Evolutionary conservation across 2,329 filamentous ascomycete species (phyloP).

Genomic region (Cercospora citrullina): DNA sequence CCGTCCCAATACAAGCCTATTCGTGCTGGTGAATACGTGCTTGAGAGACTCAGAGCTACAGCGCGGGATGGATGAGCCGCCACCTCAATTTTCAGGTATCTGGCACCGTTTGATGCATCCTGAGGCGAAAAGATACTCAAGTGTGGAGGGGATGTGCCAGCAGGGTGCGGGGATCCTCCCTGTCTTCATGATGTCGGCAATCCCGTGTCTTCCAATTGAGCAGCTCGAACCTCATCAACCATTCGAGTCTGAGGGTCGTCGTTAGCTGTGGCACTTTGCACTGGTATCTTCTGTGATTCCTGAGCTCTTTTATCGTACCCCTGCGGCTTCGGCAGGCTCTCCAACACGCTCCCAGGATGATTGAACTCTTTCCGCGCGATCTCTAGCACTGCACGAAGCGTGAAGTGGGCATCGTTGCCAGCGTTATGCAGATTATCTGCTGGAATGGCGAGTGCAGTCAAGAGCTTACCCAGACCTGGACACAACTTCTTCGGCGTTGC

Average conservation of each 20-base stretch:
- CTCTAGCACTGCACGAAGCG: constrained; percentile 21
- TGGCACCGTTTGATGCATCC: neutral
- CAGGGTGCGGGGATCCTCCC: neutral
- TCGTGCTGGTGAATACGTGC: constrained; percentile 42
- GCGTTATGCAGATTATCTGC: constrained; percentile 21
- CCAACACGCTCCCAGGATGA: neutral
- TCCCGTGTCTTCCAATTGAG: neutral
- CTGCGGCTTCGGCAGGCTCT: neutral
- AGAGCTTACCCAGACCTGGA: constrained; percentile 56
- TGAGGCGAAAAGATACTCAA: neutral
- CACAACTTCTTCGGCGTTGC: constrained; percentile 57
- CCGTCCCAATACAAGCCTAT: constrained; percentile 39
- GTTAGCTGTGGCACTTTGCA: neutral
- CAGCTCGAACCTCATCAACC: neutral
- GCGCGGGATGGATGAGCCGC: constrained; percentile 13
- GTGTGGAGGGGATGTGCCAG: neutral
- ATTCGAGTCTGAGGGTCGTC: neutral
- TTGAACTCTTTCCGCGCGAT: neutral
- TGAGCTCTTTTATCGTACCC: neutral
- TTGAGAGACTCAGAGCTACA: constrained; percentile 36
- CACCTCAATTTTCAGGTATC: neutral
- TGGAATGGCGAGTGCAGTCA: constrained; percentile 54
- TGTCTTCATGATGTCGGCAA: neutral
- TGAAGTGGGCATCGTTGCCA: constrained; percentile 27
- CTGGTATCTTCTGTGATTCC: neutral